These are phyloP conservation scores for Chaetoceros tenuissimus DNA, from an alignment of 108 stramenopile genomes.

Conservation along the genomic window DNA sequence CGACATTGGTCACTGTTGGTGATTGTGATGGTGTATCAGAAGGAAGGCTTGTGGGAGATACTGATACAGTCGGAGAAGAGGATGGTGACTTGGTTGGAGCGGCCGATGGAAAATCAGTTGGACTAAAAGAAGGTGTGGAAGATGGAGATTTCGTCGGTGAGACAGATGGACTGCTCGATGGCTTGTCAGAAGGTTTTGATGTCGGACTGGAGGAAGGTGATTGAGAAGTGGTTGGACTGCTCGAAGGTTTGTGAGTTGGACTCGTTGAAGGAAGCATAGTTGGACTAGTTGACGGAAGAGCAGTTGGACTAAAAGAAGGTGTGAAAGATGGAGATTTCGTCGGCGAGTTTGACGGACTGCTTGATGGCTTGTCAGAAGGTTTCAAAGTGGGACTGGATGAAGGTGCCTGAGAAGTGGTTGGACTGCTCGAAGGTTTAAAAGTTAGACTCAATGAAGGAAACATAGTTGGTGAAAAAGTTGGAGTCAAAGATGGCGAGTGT, in stretches of 20 bases:
- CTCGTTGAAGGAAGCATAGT: background rate
- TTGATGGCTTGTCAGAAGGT: background rate
- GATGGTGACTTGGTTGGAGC: background rate
- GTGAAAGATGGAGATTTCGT: background rate
- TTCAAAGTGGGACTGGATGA: background rate
- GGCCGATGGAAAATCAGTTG: background rate
- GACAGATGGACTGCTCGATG: background rate
- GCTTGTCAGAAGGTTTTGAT: background rate
- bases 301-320: background rate
- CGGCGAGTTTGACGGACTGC: background rate
- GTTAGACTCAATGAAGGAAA: background rate
- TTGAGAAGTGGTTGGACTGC: too few species aligned
- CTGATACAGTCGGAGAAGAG: background rate
- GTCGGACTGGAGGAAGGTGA: too few species aligned
- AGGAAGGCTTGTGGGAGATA: too few species aligned
- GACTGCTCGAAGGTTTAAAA: too few species aligned
- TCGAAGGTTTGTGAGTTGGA: too few species aligned
- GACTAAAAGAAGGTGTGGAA: background rate
- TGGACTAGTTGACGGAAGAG: background rate
- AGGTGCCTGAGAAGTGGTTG: too few species aligned
- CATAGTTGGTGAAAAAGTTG: background rate
- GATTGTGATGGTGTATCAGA: background rate
- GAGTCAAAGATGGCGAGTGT: background rate
- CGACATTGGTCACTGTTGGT: constrained; percentile 1
- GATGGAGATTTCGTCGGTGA: background rate